phyloP scores from a whole-genome alignment of 2,329 filamentous ascomycete genomes.

The Ciborinia camelliae region DNA sequence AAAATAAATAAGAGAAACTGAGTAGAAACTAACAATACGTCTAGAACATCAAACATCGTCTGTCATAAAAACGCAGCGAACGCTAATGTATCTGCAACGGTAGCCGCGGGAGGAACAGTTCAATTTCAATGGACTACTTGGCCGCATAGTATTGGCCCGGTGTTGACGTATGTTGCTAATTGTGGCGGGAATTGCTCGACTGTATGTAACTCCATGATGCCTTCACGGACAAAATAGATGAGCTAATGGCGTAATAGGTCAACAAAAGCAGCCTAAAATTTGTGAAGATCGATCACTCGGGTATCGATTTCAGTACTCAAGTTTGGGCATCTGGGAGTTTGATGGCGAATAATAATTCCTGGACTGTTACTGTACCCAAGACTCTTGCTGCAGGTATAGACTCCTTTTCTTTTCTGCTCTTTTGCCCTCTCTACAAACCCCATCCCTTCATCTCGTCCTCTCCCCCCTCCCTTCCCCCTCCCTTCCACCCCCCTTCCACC shows the following conservation, averaged over 20 bases:
- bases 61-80: conserved; percentile 46
- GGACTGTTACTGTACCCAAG: conserved; percentile 12
- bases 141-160: conserved; percentile 46
- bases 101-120: conserved; percentile 46
- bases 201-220: conserved; percentile 24
- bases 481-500: conserved; percentile 37
- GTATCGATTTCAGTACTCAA: conserved; percentile 8
- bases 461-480: not conserved
- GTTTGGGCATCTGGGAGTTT: conserved; percentile 8
- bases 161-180: conserved; percentile 33
- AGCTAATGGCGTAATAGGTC: not conserved
- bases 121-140: conserved; percentile 49
- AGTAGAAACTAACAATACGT: not conserved
- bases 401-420: fast-evolving
- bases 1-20: not conserved
- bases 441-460: too few species aligned
- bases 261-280: conserved; percentile 15
- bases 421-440: too few species aligned
- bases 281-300: conserved; percentile 11
- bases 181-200: conserved; percentile 41
- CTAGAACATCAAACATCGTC: conserved; percentile 44
- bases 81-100: conserved; percentile 42
- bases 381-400: conserved; percentile 7
- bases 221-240: conserved; percentile 31
- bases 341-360: conserved; percentile 11